Evolutionary conservation across 164 flowering plant genomes (phyloP).

Genomic region (Magnolia officinalis): DNA sequence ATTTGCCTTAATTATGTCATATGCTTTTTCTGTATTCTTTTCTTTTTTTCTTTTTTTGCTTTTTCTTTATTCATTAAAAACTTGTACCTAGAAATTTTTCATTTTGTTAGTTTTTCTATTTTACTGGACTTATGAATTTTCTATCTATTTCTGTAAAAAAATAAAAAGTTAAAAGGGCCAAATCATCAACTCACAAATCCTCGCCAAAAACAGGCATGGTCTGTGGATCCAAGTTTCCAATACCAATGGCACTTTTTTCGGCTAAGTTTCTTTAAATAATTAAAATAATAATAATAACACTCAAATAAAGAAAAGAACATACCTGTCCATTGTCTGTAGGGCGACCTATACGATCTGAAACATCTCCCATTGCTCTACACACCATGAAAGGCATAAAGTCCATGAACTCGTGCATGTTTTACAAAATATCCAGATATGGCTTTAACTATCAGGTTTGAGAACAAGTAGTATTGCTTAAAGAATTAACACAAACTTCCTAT

Average conservation of each 20-base stretch:
- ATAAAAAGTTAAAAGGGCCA: no score
- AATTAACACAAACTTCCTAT: not conserved
- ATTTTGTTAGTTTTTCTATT: not conserved
- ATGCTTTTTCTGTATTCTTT: no score
- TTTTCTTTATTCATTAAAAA: no score
- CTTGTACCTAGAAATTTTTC: not conserved
- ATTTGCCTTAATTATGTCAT: no score
- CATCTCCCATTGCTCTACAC: conserved; percentile 93
- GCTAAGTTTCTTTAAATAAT: not conserved
- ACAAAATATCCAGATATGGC: not conserved
- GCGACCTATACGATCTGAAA: conserved; percentile 94
- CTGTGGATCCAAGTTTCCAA: not conserved
- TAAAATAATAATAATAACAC: not conserved
- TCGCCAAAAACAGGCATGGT: no score
- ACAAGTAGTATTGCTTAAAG: not conserved
- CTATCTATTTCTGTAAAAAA: no score
- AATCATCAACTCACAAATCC: no score
- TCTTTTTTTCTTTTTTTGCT: no score
- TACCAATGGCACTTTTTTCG: not conserved
- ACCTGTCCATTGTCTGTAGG: conserved; percentile 99
- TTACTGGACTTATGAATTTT: not conserved
- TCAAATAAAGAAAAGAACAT: not conserved
- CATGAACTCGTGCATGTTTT: not conserved
- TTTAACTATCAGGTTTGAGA: not conserved
- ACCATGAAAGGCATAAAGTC: conserved; percentile 4